These are phyloP conservation scores for Diaporthe longicolla DNA, from an alignment of 2,329 filamentous ascomycete genomes.

Conservation along the genomic window DNA sequence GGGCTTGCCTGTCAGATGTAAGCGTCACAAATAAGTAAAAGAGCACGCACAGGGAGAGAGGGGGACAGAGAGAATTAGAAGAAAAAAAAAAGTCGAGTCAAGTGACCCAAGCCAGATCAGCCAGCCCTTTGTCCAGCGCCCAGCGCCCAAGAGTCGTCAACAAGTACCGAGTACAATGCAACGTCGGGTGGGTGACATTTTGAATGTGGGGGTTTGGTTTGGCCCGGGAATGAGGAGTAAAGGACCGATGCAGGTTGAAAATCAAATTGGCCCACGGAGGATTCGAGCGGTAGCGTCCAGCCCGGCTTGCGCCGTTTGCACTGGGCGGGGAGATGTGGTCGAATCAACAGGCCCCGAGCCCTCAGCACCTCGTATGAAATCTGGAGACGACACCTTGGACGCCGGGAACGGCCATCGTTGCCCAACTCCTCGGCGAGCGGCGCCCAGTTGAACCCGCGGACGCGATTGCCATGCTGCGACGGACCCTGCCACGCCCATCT, in stretches of 20 bases:
- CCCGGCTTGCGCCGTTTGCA: constrained; percentile 15
- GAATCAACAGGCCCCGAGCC: constrained; percentile 9
- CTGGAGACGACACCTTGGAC: constrained; percentile 13
- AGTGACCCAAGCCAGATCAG: constrained; percentile 30
- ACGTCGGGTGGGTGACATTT: constrained; percentile 16
- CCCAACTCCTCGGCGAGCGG: constrained; percentile 12
- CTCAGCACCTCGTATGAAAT: constrained; percentile 10
- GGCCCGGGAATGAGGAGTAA: constrained; percentile 32
- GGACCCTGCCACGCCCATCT: constrained; percentile 5
- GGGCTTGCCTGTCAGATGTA: constrained; percentile 6
- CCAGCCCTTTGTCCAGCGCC: constrained; percentile 25
- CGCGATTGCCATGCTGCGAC: not conserved
- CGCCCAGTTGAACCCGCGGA: constrained; percentile 9
- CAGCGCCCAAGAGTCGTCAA: not conserved
- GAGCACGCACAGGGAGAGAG: not conserved
- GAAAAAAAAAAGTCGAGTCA: constrained; percentile 14
- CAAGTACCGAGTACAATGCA: constrained; percentile 30
- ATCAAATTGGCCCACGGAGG: constrained; percentile 20
- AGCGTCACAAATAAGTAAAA: not conserved
- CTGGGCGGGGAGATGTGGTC: constrained; percentile 16
- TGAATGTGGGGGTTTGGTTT: constrained; percentile 17
- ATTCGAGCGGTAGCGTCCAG: constrained; percentile 28
- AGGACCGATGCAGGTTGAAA: constrained; percentile 26
- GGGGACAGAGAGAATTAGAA: too few species aligned
- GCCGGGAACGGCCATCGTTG: constrained; percentile 5